Evolutionary conservation across 805 yeast genomes (phyloP).

Genomic region (Metschnikowia shivogae): DNA sequence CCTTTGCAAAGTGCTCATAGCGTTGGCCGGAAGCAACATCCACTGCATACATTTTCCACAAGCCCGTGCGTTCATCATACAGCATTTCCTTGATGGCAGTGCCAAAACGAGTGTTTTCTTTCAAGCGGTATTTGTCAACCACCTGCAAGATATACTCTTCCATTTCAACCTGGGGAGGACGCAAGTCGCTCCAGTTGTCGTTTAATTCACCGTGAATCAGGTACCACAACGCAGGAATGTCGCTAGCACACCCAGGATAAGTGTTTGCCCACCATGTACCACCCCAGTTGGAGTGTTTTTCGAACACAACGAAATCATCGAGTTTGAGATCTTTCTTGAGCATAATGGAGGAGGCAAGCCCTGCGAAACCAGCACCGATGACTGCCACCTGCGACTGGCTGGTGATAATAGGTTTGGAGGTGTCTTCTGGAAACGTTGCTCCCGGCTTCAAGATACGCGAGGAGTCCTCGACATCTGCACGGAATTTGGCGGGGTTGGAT

Average conservation of each 20-base stretch:
- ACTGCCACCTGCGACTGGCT: constrained; percentile 30
- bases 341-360: constrained; percentile 31
- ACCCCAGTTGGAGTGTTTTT: constrained; percentile 37
- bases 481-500: constrained; percentile 26
- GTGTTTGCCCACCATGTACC: constrained; percentile 46
- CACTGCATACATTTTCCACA: constrained; percentile 28
- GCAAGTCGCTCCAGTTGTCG: constrained; percentile 32
- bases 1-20: constrained; percentile 26
- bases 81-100: constrained; percentile 20
- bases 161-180: constrained; percentile 42
- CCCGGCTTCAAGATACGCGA: constrained; percentile 23
- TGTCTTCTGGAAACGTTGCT: constrained; percentile 15
- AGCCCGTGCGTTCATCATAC: constrained; percentile 23
- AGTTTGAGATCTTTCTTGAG: constrained; percentile 24
- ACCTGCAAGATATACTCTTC: constrained; percentile 37
- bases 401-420: constrained; percentile 17
- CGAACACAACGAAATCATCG: constrained; percentile 33
- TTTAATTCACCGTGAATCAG: constrained; percentile 32
- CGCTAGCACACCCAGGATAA: constrained; percentile 44
- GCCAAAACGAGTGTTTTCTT: constrained; percentile 20
- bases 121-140: constrained; percentile 25
- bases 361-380: constrained; percentile 41
- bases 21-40: constrained; percentile 29
- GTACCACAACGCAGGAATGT: constrained; percentile 42
- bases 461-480: constrained; percentile 28